Conservation (phyloP, 768 basidiomycete genomes). For the Peribolospora kevripleyi region DNA sequence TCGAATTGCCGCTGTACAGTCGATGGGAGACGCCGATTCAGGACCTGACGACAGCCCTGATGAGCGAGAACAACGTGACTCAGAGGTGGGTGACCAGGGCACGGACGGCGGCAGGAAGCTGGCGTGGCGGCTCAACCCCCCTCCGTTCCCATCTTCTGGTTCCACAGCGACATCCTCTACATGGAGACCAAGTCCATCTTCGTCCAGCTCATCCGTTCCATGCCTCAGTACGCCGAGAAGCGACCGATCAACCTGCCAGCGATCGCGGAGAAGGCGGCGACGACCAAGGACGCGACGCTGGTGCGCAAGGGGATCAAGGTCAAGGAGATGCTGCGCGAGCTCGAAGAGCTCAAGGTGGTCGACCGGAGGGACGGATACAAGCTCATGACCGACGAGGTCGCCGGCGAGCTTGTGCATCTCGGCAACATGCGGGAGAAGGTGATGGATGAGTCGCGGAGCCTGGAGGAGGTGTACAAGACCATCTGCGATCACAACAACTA, state of each 20-base stretch:
- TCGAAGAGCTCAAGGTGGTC: slow-evolving; percentile 71
- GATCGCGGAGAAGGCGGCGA: slow-evolving; percentile 84
- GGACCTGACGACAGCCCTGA: slow-evolving; percentile 82
- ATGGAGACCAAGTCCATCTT: slow-evolving; percentile 99
- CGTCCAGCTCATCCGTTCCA: slow-evolving; percentile 84
- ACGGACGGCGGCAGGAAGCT: too few species aligned
- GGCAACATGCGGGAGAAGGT: slow-evolving; percentile 95
- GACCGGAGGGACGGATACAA: slow-evolving; percentile 61
- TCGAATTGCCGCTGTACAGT: slow-evolving; percentile 77
- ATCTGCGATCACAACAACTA: slow-evolving; percentile 99
- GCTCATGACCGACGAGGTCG: slow-evolving; percentile 93
- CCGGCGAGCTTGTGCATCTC: slow-evolving; percentile 79
- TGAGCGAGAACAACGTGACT: slow-evolving; percentile 70
- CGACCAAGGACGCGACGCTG: slow-evolving; percentile 84
- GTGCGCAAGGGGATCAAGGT: slow-evolving; percentile 97
- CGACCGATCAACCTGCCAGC: slow-evolving; percentile 67
- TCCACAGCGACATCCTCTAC: slow-evolving; percentile 73
- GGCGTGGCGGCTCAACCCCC: too few species aligned
- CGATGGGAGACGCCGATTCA: slow-evolving; percentile 99
- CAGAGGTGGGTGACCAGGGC: slow-evolving; percentile 21
- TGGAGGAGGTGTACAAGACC: slow-evolving; percentile 97
- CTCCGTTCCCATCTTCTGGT: too few species aligned
- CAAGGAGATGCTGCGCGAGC: slow-evolving; percentile 91
- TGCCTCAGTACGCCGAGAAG: slow-evolving; percentile 59
- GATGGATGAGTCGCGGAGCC: slow-evolving; percentile 61